phyloP scores from a whole-genome alignment of 2,329 filamentous ascomycete species.

The Didymella pinodella region DNA sequence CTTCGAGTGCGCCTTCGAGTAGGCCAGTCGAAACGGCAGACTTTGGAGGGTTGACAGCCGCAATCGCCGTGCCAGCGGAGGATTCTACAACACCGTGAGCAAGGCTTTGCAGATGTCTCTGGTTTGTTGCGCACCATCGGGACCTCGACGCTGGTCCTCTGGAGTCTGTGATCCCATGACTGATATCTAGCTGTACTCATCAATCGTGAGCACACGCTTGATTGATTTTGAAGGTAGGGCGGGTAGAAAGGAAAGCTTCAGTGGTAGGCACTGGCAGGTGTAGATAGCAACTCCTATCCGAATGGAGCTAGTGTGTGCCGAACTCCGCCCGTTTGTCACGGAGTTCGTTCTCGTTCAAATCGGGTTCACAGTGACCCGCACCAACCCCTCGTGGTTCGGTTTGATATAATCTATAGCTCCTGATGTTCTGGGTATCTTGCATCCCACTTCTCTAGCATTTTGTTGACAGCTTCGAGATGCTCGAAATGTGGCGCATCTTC shows the following conservation, averaged over 20 bases:
- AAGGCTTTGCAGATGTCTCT: background rate
- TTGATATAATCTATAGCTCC: conserved; percentile 1
- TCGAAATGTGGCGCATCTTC: conserved; percentile 62
- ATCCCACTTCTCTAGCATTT: conserved; percentile 6
- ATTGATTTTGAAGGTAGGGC: background rate
- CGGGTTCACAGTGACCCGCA: background rate
- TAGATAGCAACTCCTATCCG: background rate
- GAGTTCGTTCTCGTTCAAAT: background rate
- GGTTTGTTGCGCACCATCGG: conserved; percentile 37
- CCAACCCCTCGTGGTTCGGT: background rate
- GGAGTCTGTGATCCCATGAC: conserved; percentile 53
- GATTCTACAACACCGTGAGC: conserved; percentile 40
- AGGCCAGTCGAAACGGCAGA: conserved; percentile 48
- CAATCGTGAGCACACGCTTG: background rate
- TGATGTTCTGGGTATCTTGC: background rate
- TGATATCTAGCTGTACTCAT: background rate
- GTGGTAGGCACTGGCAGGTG: background rate
- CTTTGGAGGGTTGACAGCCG: conserved; percentile 43
- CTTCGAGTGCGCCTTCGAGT: conserved; percentile 49
- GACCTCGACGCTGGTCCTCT: conserved; percentile 45
- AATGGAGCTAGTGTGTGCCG: background rate
- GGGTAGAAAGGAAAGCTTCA: background rate
- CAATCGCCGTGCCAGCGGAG: conserved; percentile 30
- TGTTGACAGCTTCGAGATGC: conserved; percentile 51
- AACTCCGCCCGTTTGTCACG: conserved; percentile 2